phyloP scores from a whole-genome alignment of 1,284 basidiomycete genomes.

The Leccinum ambiguum region DNA sequence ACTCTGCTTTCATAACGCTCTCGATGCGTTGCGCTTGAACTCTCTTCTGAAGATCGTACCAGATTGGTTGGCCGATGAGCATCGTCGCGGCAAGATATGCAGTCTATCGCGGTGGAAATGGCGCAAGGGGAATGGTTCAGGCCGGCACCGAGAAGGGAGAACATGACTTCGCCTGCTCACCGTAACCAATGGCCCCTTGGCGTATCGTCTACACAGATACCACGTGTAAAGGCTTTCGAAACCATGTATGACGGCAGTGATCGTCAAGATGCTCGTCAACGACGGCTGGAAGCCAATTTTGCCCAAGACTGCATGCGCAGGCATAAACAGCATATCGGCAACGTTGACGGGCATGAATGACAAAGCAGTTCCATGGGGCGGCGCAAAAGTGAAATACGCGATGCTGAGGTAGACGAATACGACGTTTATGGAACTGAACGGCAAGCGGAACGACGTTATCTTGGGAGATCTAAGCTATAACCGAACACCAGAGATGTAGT shows the following conservation, averaged over 20 bases:
- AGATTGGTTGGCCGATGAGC: conserved; percentile 42
- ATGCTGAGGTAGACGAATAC: conserved; percentile 5
- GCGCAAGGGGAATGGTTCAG: neutral
- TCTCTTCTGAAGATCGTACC: conserved; percentile 49
- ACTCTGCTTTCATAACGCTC: conserved; percentile 69
- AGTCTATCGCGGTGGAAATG: conserved; percentile 35
- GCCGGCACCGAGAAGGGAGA: conserved; percentile 10
- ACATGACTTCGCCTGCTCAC: conserved; percentile 41
- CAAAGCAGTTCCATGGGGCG: conserved; percentile 29
- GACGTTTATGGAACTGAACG: conserved; percentile 25
- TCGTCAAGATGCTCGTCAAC: conserved; percentile 4
- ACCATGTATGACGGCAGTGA: conserved; percentile 38
- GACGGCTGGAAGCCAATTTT: conserved; percentile 24
- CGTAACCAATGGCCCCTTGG: conserved; percentile 48
- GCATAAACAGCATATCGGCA: conserved; percentile 24
- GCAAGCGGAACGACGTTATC: conserved; percentile 55
- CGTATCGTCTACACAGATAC: conserved; percentile 54
- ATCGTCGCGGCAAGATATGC: conserved; percentile 52
- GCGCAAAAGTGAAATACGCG: conserved; percentile 43
- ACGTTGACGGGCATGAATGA: conserved; percentile 31
- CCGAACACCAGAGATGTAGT: neutral
- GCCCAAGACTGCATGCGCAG: conserved; percentile 17
- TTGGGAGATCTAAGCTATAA: conserved; percentile 60
- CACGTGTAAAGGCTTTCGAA: conserved; percentile 56
- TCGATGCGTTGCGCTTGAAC: conserved; percentile 69